Base-by-base conservation (phyloP, 305 asterid genomes). In the Coffea humblotiana region DNA sequence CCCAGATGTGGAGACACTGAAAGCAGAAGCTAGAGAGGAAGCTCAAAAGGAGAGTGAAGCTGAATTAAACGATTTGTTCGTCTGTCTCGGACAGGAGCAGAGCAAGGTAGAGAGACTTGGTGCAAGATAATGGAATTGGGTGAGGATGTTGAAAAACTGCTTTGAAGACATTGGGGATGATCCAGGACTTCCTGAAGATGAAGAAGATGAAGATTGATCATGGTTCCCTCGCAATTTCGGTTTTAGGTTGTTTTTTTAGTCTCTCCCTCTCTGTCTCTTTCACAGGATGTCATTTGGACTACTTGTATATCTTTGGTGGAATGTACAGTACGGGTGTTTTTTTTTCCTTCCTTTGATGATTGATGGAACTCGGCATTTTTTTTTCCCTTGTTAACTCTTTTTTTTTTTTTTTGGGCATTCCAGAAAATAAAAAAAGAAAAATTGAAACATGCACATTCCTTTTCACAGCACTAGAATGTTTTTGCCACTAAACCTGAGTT, bases 71-170 rank as follows among this genome's bases (percentile, higher is more conserved):
- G 98, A 96, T 84, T 88, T 96, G 90, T 89, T 96, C 0, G 99
- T 96, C 61, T 96, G 99, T 77, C 97, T 96, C 2, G 99, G 99
- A 77, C 99, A 96, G 85, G 99, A 96, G 75, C 98, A 96, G 87
- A 96, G 93, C 86, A 96, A 91, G 87, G 98, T 90, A 79, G 98
- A 96, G 84, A 92, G 80, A 86, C 97, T 96, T 16, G 85, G 94
- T 71, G 86, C 84, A 56, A 89, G 89, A 82, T 96, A 23, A 45
- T 68, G 52, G 97, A 95, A 77, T 79, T 95, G 81, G 98, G 97
- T 43, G 98, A 86, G 81, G 97, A 95, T 82, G 97, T 93, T 0
- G 98, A 92, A 48, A 76, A 81, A 64, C 83, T 95, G 87, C 87
- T 93, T 93, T 51, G 97, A 93, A 79, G 95, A 90, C 72, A 81